These are phyloP conservation scores for Abelmoschus esculentus DNA, from an alignment of 345 rosid species.

Conservation along the genomic window DNA sequence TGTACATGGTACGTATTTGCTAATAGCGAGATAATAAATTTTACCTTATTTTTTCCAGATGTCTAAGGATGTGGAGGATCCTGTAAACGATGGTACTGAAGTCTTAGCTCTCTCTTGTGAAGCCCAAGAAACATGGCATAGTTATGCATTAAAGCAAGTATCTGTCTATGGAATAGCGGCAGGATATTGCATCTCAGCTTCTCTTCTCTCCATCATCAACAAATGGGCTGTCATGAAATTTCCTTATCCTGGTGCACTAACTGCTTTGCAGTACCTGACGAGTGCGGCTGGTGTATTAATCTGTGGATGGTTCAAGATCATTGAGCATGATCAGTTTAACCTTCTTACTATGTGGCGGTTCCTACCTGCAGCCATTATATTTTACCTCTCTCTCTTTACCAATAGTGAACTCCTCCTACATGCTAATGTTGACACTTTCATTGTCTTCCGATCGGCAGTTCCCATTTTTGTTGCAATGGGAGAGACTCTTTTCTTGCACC, in stretches of 20 bases:
- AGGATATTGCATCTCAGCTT: conserved; percentile 91
- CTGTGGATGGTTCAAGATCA: conserved; percentile 46
- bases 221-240: conserved; percentile 98
- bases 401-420: conserved; percentile 96
- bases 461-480: conserved; percentile 93
- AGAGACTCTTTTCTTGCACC: conserved; percentile 71
- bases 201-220: conserved; percentile 89
- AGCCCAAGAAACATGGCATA: conserved; percentile 6
- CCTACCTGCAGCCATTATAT: conserved; percentile 87
- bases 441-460: conserved; percentile 86
- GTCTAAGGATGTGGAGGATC: conserved; percentile 9
- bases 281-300: conserved; percentile 76
- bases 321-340: conserved; percentile 67
- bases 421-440: conserved; percentile 95
- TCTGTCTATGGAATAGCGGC: conserved; percentile 69
- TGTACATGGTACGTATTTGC: neutral
- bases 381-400: conserved; percentile 85
- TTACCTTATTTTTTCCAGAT: neutral
- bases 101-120: neutral
- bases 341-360: conserved; percentile 86
- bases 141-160: neutral
- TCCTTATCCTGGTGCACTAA: conserved; percentile 92
- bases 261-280: conserved; percentile 86
- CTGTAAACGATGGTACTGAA: neutral
- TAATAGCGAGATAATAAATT: neutral